phyloP scores from a whole-genome alignment of 768 basidiomycete species.

The Boletus reticulatus region DNA sequence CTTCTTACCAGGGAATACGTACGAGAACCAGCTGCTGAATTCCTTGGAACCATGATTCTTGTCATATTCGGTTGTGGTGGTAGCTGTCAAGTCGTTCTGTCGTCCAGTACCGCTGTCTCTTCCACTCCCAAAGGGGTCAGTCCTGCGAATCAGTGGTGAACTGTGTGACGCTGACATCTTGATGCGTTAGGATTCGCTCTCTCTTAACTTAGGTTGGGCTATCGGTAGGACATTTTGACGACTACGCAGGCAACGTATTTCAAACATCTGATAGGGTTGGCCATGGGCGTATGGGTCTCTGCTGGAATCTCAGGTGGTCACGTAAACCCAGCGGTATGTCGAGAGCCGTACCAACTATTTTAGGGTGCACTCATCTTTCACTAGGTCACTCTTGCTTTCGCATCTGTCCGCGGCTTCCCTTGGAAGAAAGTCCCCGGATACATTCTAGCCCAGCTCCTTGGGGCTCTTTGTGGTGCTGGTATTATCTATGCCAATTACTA shows the following conservation, averaged over 20 bases:
- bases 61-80: constrained; percentile 60
- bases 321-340: constrained; percentile 65
- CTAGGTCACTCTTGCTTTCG: constrained; percentile 68
- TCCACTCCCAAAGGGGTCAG: constrained; percentile 55
- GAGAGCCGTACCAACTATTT: not conserved
- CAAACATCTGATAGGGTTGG: constrained; percentile 37
- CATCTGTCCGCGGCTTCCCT: constrained; percentile 70
- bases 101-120: constrained; percentile 43
- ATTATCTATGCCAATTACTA: constrained; percentile 63
- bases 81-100: constrained; percentile 55
- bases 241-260: not conserved
- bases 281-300: constrained; percentile 67
- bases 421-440: constrained; percentile 78
- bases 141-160: constrained; percentile 1
- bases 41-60: constrained; percentile 56
- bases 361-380: not conserved
- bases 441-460: constrained; percentile 61
- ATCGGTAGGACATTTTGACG: constrained; percentile 21
- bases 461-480: constrained; percentile 55
- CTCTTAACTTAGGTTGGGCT: constrained; percentile 32
- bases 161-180: not conserved
- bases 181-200: constrained; percentile 18
- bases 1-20: constrained; percentile 37
- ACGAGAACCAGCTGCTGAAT: constrained; percentile 63
- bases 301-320: constrained; percentile 72